A percentile compares a stretch with the other conserved stretches of the same genome.
Evolutionary conservation across 805 yeast species (phyloP).

Genomic region (Groenewaldozyma salmanticensis): DNA sequence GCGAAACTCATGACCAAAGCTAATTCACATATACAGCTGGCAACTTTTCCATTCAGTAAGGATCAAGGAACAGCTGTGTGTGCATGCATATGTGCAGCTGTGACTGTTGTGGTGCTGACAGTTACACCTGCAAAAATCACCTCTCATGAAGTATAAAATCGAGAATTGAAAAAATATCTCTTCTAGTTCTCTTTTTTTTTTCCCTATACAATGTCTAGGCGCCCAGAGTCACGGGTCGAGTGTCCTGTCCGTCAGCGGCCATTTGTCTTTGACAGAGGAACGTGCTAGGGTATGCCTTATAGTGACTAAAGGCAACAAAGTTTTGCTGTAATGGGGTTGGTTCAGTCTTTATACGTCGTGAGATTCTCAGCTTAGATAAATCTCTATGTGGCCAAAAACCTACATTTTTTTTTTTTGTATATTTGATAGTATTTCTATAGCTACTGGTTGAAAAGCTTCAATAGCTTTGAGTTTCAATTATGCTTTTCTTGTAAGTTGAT

Average conservation of each 20-base stretch:
- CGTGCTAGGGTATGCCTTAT: conserved; percentile 18
- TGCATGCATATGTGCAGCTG: not conserved
- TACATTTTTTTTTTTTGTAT: conserved; percentile 2
- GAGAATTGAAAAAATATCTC: no score
- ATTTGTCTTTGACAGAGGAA: conserved; percentile 13
- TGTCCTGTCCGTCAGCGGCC: conserved; percentile 10
- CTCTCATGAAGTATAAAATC: no score
- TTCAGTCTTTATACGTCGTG: conserved; percentile 1
- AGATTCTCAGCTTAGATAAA: not conserved
- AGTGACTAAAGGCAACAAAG: conserved; percentile 1
- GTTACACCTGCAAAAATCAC: no score
- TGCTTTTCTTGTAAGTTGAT: no score
- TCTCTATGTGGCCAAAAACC: conserved; percentile 6
- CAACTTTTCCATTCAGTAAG: not conserved
- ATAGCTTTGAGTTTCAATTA: no score
- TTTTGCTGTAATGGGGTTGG: conserved; percentile 1
- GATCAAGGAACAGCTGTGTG: not conserved
- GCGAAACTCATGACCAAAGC: no score
- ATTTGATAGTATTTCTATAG: conserved; percentile 27
- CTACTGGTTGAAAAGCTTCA: conserved; percentile 26
- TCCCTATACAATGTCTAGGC: conserved; percentile 16
- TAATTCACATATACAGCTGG: not conserved
- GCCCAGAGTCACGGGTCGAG: conserved; percentile 20
- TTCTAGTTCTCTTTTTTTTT: conserved; percentile 2
- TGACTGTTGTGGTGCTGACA: no score